These are phyloP conservation scores for Phytophthora pseudosyringae DNA, from an alignment of 352 stramenopile species.

Conservation along the genomic window DNA sequence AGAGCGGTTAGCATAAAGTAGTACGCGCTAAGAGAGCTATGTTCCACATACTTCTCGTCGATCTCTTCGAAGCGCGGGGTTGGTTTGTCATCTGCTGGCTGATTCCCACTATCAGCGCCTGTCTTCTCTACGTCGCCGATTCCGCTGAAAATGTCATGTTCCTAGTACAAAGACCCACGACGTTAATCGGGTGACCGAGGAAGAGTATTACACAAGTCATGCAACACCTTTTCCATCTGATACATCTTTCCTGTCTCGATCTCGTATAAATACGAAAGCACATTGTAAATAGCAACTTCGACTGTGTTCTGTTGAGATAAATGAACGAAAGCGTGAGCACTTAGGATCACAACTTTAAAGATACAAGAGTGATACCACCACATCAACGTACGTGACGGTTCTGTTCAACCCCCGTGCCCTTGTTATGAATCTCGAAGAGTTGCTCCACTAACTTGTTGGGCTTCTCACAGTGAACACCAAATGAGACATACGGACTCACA, in stretches of 20 bases:
- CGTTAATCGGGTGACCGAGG: neutral
- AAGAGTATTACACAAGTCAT: neutral
- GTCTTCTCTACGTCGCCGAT: constrained; percentile 61
- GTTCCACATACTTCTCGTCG: constrained; percentile 17
- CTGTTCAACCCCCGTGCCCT: constrained; percentile 93
- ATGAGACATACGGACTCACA: constrained; percentile 90
- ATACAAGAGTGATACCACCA: neutral
- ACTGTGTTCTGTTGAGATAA: constrained; percentile 74
- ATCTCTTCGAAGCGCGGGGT: constrained; percentile 40
- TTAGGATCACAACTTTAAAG: neutral
- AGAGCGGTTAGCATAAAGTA: constrained; percentile 1
- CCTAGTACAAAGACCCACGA: constrained; percentile 25
- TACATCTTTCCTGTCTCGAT: constrained; percentile 90
- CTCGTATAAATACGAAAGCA: constrained; percentile 92
- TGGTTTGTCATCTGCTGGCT: constrained; percentile 14
- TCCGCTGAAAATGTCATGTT: constrained; percentile 88
- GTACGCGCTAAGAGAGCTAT: neutral
- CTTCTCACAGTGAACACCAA: constrained; percentile 88
- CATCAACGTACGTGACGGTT: constrained; percentile 83
- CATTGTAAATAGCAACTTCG: constrained; percentile 93
- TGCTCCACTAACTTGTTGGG: constrained; percentile 78
- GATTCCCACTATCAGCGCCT: neutral
- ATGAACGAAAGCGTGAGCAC: neutral
- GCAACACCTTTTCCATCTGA: constrained; percentile 82
- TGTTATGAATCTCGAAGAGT: constrained; percentile 94